A percentile compares a stretch with the other conserved stretches of the same genome.
phyloP scores from a whole-genome alignment of 2,329 filamentous ascomycete genomes.

The Escovopsis sp. region DNA sequence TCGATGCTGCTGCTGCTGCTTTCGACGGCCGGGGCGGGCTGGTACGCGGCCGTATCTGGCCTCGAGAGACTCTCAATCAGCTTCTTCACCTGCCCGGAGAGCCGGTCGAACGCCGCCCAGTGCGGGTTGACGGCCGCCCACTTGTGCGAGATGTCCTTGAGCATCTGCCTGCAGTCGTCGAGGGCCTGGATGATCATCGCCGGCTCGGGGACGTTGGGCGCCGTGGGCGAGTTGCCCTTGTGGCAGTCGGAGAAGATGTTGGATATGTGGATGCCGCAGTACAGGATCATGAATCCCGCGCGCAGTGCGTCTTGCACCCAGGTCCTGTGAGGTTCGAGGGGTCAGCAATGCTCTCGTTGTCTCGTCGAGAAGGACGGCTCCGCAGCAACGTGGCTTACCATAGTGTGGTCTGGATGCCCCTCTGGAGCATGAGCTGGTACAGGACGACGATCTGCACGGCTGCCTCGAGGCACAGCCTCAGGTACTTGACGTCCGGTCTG shows the following conservation, averaged over 20 bases:
- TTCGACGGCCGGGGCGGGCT: background rate
- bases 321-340: background rate
- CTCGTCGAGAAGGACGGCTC: background rate
- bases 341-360: background rate
- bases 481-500: constrained; percentile 2
- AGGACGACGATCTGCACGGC: constrained; percentile 3
- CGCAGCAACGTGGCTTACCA: constrained; percentile 1
- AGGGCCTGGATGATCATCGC: constrained; percentile 2
- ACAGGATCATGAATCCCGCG: constrained; percentile 4
- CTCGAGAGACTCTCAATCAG: background rate
- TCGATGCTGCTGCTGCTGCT: background rate
- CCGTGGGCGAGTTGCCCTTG: background rate
- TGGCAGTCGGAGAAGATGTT: constrained; percentile 2
- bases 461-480: constrained; percentile 2
- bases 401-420: constrained; percentile 2
- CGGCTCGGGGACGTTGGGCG: background rate
- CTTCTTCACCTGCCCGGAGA: constrained; percentile 2
- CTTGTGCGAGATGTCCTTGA: constrained; percentile 3
- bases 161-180: constrained; percentile 3
- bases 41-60: background rate
- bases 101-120: constrained; percentile 3
- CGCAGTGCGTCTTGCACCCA: constrained; percentile 4
- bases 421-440: constrained; percentile 2
- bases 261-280: constrained; percentile 4
- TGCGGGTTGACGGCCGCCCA: constrained; percentile 2